Evolutionary conservation across 2,329 filamentous ascomycete genomes (phyloP).

Genomic region (Paracoccidioides brasiliensis): DNA sequence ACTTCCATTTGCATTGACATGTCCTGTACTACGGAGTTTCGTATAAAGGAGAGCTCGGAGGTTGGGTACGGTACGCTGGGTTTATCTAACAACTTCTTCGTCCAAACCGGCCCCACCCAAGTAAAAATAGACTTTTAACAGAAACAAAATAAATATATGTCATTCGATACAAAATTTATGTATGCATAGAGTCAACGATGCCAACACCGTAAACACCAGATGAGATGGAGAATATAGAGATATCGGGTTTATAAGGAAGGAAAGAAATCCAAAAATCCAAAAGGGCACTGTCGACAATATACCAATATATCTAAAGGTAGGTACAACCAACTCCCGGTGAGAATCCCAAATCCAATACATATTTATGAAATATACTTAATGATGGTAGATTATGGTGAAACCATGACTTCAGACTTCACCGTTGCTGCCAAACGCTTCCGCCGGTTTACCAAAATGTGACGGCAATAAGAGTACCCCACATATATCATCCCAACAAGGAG

Average conservation of each 20-base stretch:
- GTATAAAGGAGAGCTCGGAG: not conserved
- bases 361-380: not conserved
- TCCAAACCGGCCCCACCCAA: not conserved
- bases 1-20: not conserved
- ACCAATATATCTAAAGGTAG: not conserved
- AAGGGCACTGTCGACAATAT: not conserved
- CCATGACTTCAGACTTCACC: constrained; percentile 3
- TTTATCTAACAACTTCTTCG: not conserved
- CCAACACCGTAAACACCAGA: not conserved
- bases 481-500: not conserved
- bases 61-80: not conserved
- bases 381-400: not conserved
- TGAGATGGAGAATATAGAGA: not conserved
- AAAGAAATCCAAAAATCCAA: not conserved
- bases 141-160: not conserved
- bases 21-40: not conserved
- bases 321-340: not conserved
- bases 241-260: not conserved
- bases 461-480: not conserved
- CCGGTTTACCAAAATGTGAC: not conserved
- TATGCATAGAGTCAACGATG: not conserved
- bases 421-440: not conserved
- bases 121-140: not conserved
- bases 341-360: not conserved
- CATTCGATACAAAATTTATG: not conserved